Conservation (phyloP, 2,329 filamentous ascomycete genomes). For the Sclerotinia trifoliorum region DNA sequence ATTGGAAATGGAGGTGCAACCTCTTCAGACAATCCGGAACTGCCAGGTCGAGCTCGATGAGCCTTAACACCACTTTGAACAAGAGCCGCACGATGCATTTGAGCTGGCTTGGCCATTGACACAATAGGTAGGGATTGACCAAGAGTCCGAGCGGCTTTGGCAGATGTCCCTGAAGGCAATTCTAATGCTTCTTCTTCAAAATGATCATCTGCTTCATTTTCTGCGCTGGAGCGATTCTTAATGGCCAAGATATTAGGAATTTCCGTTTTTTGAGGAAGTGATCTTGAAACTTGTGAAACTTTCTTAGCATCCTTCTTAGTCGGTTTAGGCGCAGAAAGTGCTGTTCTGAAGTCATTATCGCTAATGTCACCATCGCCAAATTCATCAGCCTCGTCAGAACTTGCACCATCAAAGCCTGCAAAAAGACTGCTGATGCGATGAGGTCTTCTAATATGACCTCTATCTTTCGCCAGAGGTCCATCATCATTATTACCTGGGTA, state of each 20-base stretch:
- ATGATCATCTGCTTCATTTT: slow-evolving; percentile 27
- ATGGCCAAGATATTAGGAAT: slow-evolving; percentile 29
- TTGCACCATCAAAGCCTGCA: slow-evolving; percentile 74
- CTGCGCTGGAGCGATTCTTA: background rate
- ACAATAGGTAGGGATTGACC: slow-evolving; percentile 38
- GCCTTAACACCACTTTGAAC: slow-evolving; percentile 75
- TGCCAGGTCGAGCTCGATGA: slow-evolving; percentile 63
- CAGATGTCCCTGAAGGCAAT: slow-evolving; percentile 26
- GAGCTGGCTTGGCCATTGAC: slow-evolving; percentile 42
- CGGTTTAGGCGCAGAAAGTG: slow-evolving; percentile 62
- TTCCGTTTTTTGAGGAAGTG: slow-evolving; percentile 36
- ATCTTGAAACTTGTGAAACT: slow-evolving; percentile 30
- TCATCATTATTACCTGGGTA: slow-evolving; percentile 82
- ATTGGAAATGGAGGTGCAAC: slow-evolving; percentile 84
- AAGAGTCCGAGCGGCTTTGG: slow-evolving; percentile 34
- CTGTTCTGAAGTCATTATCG: slow-evolving; percentile 66
- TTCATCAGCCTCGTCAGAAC: slow-evolving; percentile 64
- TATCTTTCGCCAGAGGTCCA: slow-evolving; percentile 60
- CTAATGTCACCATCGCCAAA: slow-evolving; percentile 60
- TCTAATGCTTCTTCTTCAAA: slow-evolving; percentile 31
- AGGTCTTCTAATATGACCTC: slow-evolving; percentile 61
- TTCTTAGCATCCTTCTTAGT: slow-evolving; percentile 26
- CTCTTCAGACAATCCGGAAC: slow-evolving; percentile 61
- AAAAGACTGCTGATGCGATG: slow-evolving; percentile 82
- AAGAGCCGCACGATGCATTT: slow-evolving; percentile 75